Base-by-base conservation (phyloP, 177 flowering plant genomes). In the Vitis hybrid region DNA sequence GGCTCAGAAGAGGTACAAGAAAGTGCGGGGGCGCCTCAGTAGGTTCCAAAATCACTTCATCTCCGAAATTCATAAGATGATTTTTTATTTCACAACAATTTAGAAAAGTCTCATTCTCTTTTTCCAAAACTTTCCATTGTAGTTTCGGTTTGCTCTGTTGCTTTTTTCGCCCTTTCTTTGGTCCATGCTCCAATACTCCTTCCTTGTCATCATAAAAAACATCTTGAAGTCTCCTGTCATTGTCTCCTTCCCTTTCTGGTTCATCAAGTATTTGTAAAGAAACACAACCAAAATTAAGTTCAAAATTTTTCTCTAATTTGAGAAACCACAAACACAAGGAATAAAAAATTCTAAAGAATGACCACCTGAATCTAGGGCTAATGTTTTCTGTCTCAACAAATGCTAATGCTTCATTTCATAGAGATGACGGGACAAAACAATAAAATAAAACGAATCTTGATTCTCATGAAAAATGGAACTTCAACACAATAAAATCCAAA, bases 1-100 rank as follows among this genome's bases (percentile, higher is more conserved):
- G 26, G 33, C 62, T 59, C 62, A 59, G 62, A 8, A 59, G 62
- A 5, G 62, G 62, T 19, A 59, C 62, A 11, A 59, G 62, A 29
- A 59, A 16, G 31, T 59, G 33, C 11, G 62, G 62, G 2, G 62
- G 33, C 4, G 62, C 62, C 62, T 59, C 62, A 20, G 62, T 10
- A 20, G 22, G 6, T 3, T 59, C 62, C 6, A 3, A 10, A 22
- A 19, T 13, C 31, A 10, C 62, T 59, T 59, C 31, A 22, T 59
- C 31, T 19, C 2, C 13, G 10, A 7, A 5, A 10, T 20, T 19
- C 14, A 10, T 8, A 0, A 5, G 6, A 3, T 55, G 6, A 11
- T 55, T 15, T 55, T 20, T 20, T 14, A 5, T 8, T 22, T 20
- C 62, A 18, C 33, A 59, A 20, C 1, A 11, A 4, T 22, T 8